Evolutionary conservation across 2,329 filamentous ascomycete species (phyloP), one percentile per base, ranked within the genome.

Genomic region (Colletotrichum sublineola): DNA sequence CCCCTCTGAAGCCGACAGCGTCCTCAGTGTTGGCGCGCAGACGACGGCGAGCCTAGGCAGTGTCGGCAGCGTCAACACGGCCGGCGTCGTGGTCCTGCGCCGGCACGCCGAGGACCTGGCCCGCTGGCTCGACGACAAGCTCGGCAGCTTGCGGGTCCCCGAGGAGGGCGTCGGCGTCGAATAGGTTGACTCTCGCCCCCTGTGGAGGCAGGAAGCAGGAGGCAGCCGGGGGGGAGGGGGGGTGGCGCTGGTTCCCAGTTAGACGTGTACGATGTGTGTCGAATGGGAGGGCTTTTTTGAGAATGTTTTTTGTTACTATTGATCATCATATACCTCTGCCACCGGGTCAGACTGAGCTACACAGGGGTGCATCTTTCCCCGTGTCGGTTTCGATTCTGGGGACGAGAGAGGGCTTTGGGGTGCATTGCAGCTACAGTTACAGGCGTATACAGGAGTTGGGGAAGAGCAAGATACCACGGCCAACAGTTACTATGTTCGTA

Each of bases 91-190:
- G 63, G 82, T 83, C 11, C 85, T 89, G 79, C 83, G 89, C 70
- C 84, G 86, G 68, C 87, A 89, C 68, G 87, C 89, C 5, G 87
- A 89, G 75, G 89, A 91, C 74, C 81, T 92, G 67, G 88, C 87
- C 33, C 81, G 83, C 67, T 90, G 87, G 85, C 78, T 92, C 74
- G 89, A 92, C 74, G 87, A 87, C n/a, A 87, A 87, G 80, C 82
- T 92, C 7, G 86, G 86, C 7, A 82, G 84, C 18, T 77, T 91
- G 72, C 81, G 81, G 18, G 84, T 90, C 38, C 87, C 89, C 0
- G 86, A 88, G 61, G 87, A 89, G 64, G 85, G 84, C 6, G 81
- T 87, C 31, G 83, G 84, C 11, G 76, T 81, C 11, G 77, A 79
- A 73, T 80, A 68, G 7, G 1, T 20, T 12, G 6, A 2, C 3